Conservation (phyloP, 2,329 filamentous ascomycete species). For the Acephala macrosclerotiorum region DNA sequence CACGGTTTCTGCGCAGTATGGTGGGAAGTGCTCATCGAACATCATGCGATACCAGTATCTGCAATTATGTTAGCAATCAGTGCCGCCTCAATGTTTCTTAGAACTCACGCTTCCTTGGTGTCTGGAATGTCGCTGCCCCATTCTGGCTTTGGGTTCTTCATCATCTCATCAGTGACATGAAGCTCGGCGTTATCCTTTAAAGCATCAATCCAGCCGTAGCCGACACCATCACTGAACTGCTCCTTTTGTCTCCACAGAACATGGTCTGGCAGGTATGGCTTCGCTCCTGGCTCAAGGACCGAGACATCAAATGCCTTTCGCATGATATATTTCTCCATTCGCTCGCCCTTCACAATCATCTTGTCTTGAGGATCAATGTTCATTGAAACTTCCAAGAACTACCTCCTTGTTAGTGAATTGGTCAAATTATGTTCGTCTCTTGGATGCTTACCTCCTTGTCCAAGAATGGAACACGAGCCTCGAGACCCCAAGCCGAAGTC, state of each 20-base stretch:
- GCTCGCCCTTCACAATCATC: slow-evolving; percentile 74
- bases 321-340: slow-evolving; percentile 96
- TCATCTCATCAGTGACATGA: slow-evolving; percentile 94
- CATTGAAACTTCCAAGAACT: slow-evolving; percentile 93
- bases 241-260: slow-evolving; percentile 99
- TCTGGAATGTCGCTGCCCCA: slow-evolving; percentile 95
- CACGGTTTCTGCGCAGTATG: slow-evolving; percentile 88
- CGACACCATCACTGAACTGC: slow-evolving; percentile 98
- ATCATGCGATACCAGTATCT: slow-evolving; percentile 97
- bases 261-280: slow-evolving; percentile 92
- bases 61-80: slow-evolving; percentile 25
- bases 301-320: slow-evolving; percentile 96
- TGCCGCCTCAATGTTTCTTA: not conserved
- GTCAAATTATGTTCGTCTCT: not conserved
- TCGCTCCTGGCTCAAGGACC: slow-evolving; percentile 74
- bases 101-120: slow-evolving; percentile 88
- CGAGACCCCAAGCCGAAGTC: slow-evolving; percentile 95
- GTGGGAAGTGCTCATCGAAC: slow-evolving; percentile 99
- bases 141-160: slow-evolving; percentile 97
- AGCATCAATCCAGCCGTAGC: slow-evolving; percentile 98
- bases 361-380: slow-evolving; percentile 94
- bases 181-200: slow-evolving; percentile 93
- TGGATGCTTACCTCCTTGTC: slow-evolving; percentile 77
- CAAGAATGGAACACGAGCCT: slow-evolving; percentile 96
- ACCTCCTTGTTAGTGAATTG: slow-evolving; percentile 29